Evolutionary conservation across 768 basidiomycete species (phyloP).

Genomic region (Auriscalpium orientale): DNA sequence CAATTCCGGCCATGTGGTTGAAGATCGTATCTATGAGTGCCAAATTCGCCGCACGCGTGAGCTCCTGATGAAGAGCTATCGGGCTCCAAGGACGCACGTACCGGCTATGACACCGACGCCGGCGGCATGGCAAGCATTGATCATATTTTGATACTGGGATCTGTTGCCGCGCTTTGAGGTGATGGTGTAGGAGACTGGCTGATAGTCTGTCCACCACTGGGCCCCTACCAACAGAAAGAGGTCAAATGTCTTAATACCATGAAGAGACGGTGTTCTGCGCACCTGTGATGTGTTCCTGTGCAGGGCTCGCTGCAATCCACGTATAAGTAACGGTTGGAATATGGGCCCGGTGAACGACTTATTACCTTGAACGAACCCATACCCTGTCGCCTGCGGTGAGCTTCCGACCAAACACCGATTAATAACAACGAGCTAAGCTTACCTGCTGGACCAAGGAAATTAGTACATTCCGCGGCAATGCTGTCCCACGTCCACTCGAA

Average conservation of each 20-base stretch:
- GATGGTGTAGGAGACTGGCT: slow-evolving; percentile 56
- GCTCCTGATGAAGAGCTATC: slow-evolving; percentile 4
- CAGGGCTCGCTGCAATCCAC: not conserved
- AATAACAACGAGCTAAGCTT: not conserved
- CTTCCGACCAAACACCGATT: not conserved
- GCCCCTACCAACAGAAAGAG: not conserved
- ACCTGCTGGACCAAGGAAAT: slow-evolving; percentile 22
- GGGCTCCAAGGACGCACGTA: not conserved
- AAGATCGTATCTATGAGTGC: slow-evolving; percentile 40
- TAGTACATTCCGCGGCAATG: slow-evolving; percentile 22
- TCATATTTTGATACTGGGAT: slow-evolving; percentile 37
- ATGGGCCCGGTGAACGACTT: not conserved
- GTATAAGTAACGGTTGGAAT: not conserved
- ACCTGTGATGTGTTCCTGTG: slow-evolving; percentile 1
- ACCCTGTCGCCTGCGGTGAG: not conserved
- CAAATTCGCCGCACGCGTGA: slow-evolving; percentile 18
- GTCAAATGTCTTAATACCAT: not conserved
- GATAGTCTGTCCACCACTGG: slow-evolving; percentile 76
- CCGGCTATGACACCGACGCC: slow-evolving; percentile 34
- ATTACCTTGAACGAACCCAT: not conserved
- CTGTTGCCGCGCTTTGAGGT: slow-evolving; percentile 61
- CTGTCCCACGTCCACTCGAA: slow-evolving; percentile 22
- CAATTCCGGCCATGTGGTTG: slow-evolving; percentile 56
- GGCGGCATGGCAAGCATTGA: slow-evolving; percentile 29
- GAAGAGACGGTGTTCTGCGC: too few relatives aligned